phyloP scores from a whole-genome alignment of 2,329 filamentous ascomycete species.

The Lomentospora prolificans region DNA sequence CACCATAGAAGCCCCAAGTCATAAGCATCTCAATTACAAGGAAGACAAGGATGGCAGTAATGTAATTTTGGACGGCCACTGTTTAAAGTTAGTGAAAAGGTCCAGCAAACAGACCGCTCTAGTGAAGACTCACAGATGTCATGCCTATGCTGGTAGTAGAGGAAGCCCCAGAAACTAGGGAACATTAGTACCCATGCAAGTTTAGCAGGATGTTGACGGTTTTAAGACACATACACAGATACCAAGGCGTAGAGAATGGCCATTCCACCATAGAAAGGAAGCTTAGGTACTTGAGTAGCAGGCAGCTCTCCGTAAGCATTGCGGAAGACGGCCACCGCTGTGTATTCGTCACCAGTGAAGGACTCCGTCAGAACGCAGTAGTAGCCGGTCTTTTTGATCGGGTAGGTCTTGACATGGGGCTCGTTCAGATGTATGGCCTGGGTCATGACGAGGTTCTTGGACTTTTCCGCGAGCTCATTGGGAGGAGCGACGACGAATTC shows the following conservation, averaged over 20 bases:
- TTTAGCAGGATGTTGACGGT: background rate
- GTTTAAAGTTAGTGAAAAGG: constrained; percentile 2
- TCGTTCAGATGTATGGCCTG: constrained; percentile 74
- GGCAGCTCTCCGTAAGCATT: constrained; percentile 95
- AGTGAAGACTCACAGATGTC: constrained; percentile 61
- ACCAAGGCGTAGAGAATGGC: constrained; percentile 90
- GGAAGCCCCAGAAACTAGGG: constrained; percentile 83
- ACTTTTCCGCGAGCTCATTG: constrained; percentile 51
- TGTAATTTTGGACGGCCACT: constrained; percentile 98
- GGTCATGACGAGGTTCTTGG: constrained; percentile 65
- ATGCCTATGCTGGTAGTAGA: constrained; percentile 87
- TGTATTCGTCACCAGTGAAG: constrained; percentile 60
- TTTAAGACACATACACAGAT: constrained; percentile 42
- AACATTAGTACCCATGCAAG: too few relatives aligned
- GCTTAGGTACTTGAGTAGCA: constrained; percentile 89
- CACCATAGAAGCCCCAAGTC: constrained; percentile 95
- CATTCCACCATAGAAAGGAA: constrained; percentile 92
- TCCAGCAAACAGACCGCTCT: background rate
- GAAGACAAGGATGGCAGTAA: constrained; percentile 92
- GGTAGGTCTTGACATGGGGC: constrained; percentile 66
- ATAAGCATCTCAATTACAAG: constrained; percentile 93
- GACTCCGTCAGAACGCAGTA: constrained; percentile 81
- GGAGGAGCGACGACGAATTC: constrained; percentile 75
- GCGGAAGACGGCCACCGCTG: constrained; percentile 77
- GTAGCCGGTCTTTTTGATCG: constrained; percentile 83